These are phyloP conservation scores for Cordyceps pruinosa DNA, from an alignment of 2,329 filamentous ascomycete species.

Conservation along the genomic window DNA sequence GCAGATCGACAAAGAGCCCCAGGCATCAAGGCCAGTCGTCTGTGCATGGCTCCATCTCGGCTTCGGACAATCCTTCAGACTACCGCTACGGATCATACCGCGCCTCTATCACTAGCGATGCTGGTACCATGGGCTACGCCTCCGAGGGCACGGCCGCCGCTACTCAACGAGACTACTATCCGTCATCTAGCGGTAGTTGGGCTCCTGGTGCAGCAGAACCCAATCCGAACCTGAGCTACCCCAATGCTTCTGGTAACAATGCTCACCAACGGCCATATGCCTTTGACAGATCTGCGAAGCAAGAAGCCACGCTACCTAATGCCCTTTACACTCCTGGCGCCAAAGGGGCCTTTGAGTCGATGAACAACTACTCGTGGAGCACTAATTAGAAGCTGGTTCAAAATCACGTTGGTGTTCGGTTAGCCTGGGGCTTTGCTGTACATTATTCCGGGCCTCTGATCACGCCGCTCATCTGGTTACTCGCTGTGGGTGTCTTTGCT, in stretches of 20 bases:
- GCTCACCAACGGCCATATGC: slow-evolving; percentile 40
- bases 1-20: slow-evolving; percentile 50
- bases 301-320: slow-evolving; percentile 30
- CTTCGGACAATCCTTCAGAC: slow-evolving; percentile 44
- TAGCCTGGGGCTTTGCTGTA: slow-evolving; percentile 12
- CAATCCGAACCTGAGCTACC: slow-evolving; percentile 38
- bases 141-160: slow-evolving; percentile 22
- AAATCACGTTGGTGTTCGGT: not conserved
- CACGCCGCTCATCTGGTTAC: not conserved
- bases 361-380: slow-evolving; percentile 54
- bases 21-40: slow-evolving; percentile 48
- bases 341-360: slow-evolving; percentile 40
- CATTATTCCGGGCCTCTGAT: not conserved
- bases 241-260: slow-evolving; percentile 18
- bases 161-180: slow-evolving; percentile 42
- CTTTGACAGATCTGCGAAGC: slow-evolving; percentile 34
- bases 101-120: slow-evolving; percentile 26
- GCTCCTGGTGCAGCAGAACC: slow-evolving; percentile 43
- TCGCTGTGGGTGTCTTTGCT: not conserved
- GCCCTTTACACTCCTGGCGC: slow-evolving; percentile 31
- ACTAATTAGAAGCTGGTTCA: slow-evolving; percentile 29
- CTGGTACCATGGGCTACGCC: slow-evolving; percentile 25
- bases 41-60: slow-evolving; percentile 43
- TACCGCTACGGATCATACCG: slow-evolving; percentile 49
- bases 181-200: slow-evolving; percentile 43